Evolutionary conservation across 768 basidiomycete species (phyloP).

Genomic region (Fibroporia radiculosa): DNA sequence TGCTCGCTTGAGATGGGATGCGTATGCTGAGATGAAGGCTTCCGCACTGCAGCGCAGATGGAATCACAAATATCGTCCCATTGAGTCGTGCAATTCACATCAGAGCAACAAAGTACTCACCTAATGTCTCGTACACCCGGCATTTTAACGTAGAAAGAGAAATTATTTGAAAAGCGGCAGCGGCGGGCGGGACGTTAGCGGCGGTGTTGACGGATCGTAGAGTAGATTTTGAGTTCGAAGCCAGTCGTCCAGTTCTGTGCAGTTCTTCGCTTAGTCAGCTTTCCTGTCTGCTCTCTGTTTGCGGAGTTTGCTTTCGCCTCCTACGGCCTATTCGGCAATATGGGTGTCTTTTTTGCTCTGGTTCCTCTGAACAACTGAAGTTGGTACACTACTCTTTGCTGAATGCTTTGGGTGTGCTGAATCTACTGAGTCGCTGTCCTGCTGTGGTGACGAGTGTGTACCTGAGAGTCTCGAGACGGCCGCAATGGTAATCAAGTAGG

Average conservation of each 20-base stretch:
- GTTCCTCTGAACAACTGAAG: too few relatives aligned
- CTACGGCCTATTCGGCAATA: too few relatives aligned
- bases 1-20: constrained; percentile 94
- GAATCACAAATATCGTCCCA: constrained; percentile 4
- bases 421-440: too few relatives aligned
- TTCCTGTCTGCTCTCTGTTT: too few relatives aligned
- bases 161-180: constrained; percentile 36
- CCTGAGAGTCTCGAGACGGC: too few relatives aligned
- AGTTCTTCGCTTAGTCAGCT: constrained; percentile 37
- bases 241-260: constrained; percentile 29
- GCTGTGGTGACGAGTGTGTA: too few relatives aligned
- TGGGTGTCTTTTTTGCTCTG: too few relatives aligned
- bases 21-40: constrained; percentile 88
- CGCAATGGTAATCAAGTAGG: background rate
- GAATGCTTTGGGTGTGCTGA: too few relatives aligned
- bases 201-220: constrained; percentile 30
- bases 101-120: constrained; percentile 40
- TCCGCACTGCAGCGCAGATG: constrained; percentile 59
- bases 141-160: constrained; percentile 38
- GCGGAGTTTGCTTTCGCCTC: too few relatives aligned
- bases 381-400: too few relatives aligned
- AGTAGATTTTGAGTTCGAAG: constrained; percentile 26
- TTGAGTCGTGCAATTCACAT: background rate
- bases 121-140: constrained; percentile 80
- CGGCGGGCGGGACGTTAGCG: constrained; percentile 44